Percentiles rank a stretch among this genome's conserved stretches.
phyloP scores from a whole-genome alignment of 208 protist genomes.

The Plasmodiophora brassicae region DNA sequence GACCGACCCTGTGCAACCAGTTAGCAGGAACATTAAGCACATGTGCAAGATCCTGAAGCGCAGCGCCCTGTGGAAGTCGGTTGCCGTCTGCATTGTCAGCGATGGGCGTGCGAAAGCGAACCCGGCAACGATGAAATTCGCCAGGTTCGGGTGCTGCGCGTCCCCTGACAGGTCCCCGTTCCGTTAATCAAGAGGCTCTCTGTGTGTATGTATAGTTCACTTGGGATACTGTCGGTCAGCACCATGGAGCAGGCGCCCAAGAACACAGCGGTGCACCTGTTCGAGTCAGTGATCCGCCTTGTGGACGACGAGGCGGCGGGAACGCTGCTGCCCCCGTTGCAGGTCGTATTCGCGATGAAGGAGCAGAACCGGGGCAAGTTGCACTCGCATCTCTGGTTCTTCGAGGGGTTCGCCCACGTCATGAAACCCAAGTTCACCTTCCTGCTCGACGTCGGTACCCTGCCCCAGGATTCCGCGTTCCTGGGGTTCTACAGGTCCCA shows the following conservation, averaged over 20 bases:
- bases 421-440: slow-evolving; percentile 25
- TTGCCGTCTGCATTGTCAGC: slow-evolving; percentile 23
- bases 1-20: no score
- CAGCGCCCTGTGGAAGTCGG: neutral
- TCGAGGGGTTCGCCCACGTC: slow-evolving; percentile 20
- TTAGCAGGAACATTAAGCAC: slow-evolving; percentile 11
- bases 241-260: neutral
- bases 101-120: neutral
- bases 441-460: neutral
- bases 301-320: neutral
- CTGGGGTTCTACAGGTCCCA: slow-evolving; percentile 12
- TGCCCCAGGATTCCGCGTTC: neutral
- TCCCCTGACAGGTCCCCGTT: neutral
- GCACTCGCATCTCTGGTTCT: slow-evolving; percentile 29
- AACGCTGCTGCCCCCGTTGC: neutral
- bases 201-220: neutral
- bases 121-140: neutral
- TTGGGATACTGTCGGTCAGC: neutral
- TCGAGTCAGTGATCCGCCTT: neutral
- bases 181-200: no score
- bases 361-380: neutral
- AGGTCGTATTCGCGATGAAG: slow-evolving; percentile 7
- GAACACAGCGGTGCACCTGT: neutral
- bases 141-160: neutral
- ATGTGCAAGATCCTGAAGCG: neutral